These are phyloP conservation scores for Aspergillus chevalieri DNA, from an alignment of 2,329 filamentous ascomycete genomes.

Conservation along the genomic window DNA sequence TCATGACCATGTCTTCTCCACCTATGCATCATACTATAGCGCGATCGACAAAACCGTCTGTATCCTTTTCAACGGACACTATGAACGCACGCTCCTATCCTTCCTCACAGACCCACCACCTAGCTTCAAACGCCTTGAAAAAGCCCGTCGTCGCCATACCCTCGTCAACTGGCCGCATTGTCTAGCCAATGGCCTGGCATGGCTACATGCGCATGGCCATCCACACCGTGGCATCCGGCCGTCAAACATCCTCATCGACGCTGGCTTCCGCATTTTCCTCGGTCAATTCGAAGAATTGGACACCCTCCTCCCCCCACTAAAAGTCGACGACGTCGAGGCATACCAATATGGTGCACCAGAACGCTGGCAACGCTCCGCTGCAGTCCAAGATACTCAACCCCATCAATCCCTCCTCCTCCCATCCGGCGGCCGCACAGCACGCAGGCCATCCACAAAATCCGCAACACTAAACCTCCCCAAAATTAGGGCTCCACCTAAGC, in stretches of 20 bases:
- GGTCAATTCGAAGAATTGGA: conserved; percentile 53
- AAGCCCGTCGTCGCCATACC: conserved; percentile 36
- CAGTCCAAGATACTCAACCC: conserved; percentile 28
- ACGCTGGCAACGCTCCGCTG: conserved; percentile 38
- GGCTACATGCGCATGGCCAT: conserved; percentile 50
- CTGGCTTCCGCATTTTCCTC: conserved; percentile 51
- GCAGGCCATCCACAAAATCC: conserved; percentile 19
- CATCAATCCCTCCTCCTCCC: conserved; percentile 29
- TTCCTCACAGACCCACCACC: conserved; percentile 40
- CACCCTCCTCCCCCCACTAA: conserved; percentile 49
- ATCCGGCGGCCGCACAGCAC: conserved; percentile 37
- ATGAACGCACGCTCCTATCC: conserved; percentile 36
- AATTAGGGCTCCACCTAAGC: conserved; percentile 17
- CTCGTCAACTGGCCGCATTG: conserved; percentile 45
- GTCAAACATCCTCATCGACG: conserved; percentile 54
- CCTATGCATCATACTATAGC: conserved; percentile 39
- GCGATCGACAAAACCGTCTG: conserved; percentile 35
- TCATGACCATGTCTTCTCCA: conserved; percentile 40
- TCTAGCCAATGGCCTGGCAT: conserved; percentile 51
- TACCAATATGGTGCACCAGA: conserved; percentile 58
- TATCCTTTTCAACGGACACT: conserved; percentile 36
- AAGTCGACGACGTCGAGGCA: conserved; percentile 48
- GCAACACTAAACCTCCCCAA: conserved; percentile 14
- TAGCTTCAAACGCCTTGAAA: conserved; percentile 36
- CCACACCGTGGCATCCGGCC: conserved; percentile 54